phyloP scores from a whole-genome alignment of 1,284 basidiomycete genomes.

The Caloboletus firmus region DNA sequence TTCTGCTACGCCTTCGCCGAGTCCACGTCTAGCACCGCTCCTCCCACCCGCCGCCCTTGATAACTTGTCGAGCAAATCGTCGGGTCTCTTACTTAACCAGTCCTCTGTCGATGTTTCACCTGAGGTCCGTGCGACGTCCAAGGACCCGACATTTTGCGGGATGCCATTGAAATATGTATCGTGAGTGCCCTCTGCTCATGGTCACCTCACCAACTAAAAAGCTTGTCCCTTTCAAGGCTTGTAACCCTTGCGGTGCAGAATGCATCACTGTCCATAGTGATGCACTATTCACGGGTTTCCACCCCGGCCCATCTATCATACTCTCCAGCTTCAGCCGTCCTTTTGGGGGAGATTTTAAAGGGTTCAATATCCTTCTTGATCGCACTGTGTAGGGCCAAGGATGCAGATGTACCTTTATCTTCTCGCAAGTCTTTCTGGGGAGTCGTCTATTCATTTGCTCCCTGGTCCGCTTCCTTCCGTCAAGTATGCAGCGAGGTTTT shows the following conservation, averaged over 20 bases:
- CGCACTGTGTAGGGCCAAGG: slow-evolving; percentile 53
- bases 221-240: slow-evolving; percentile 51
- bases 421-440: slow-evolving; percentile 49
- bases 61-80: slow-evolving; percentile 32
- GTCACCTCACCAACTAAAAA: not conserved
- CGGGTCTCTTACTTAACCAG: slow-evolving; percentile 36
- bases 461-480: slow-evolving; percentile 49
- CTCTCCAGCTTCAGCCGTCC: slow-evolving; percentile 90
- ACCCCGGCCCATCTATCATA: slow-evolving; percentile 76
- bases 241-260: slow-evolving; percentile 96
- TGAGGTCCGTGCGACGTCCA: slow-evolving; percentile 27
- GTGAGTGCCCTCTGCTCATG: slow-evolving; percentile 39
- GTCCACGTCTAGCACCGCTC: slow-evolving; percentile 40
- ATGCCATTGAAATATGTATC: slow-evolving; percentile 64
- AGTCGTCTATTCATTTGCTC: slow-evolving; percentile 37
- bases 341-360: slow-evolving; percentile 93
- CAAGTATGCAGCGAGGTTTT: slow-evolving; percentile 59
- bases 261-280: slow-evolving; percentile 91
- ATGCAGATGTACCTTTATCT: slow-evolving; percentile 40
- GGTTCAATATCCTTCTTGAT: slow-evolving; percentile 85
- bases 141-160: slow-evolving; percentile 47
- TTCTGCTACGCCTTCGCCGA: slow-evolving; percentile 20
- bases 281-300: slow-evolving; percentile 93
- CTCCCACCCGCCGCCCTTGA: slow-evolving; percentile 37
- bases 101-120: slow-evolving; percentile 31